phyloP scores from a whole-genome alignment of 164 flowering plant genomes.

The Annona squamosa region DNA sequence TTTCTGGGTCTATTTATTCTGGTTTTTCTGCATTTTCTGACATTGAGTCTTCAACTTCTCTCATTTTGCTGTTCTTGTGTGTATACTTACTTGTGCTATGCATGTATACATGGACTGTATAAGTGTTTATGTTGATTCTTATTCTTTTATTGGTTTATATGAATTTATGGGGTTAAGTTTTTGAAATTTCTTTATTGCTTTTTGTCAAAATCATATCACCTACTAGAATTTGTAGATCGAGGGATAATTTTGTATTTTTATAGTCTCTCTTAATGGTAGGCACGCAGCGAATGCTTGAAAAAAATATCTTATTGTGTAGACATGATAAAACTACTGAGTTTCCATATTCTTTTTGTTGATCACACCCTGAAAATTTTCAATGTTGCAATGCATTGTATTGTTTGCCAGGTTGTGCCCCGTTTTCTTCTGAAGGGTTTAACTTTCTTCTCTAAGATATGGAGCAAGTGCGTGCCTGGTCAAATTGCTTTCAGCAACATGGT shows the following conservation, averaged over 20 bases:
- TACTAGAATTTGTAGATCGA: background rate
- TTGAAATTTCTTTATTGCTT: background rate
- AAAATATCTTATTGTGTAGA: background rate
- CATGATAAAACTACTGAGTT: background rate
- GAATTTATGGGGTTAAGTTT: background rate
- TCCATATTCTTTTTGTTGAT: background rate
- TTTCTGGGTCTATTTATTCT: background rate
- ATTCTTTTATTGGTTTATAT: background rate
- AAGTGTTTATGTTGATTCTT: too few species aligned
- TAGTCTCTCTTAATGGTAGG: background rate
- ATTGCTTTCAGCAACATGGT: conserved; percentile 38
- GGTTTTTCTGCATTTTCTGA: background rate
- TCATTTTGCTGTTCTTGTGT: background rate
- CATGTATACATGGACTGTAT: too few species aligned
- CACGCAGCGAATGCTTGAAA: background rate
- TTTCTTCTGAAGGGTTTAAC: conserved; percentile 24
- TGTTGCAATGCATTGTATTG: background rate
- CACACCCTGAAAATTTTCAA: background rate
- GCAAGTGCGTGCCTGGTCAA: conserved; percentile 54
- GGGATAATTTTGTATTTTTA: background rate
- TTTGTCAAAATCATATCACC: background rate
- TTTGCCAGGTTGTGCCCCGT: conserved; percentile 40
- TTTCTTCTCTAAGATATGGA: conserved; percentile 64
- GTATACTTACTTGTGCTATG: too few species aligned
- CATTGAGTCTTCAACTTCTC: background rate